Conservation (phyloP, 495 filamentous ascomycete genomes). For the Xylaria longipes region DNA sequence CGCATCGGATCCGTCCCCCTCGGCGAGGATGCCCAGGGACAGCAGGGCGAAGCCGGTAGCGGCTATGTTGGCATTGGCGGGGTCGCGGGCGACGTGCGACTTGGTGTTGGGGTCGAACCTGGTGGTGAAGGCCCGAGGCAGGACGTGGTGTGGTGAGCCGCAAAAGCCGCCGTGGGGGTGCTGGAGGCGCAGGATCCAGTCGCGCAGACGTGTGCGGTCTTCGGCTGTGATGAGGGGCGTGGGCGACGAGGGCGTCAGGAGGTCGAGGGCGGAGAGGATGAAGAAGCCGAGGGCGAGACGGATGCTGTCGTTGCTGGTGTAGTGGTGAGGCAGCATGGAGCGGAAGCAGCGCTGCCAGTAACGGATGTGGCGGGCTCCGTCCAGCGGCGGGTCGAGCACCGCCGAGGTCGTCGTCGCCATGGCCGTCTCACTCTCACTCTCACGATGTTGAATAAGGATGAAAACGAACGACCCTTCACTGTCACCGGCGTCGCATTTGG, state of each 20-base stretch:
- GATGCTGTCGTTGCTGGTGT: constrained; percentile 85
- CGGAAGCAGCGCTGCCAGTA: constrained; percentile 93
- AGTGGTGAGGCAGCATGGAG: constrained; percentile 77
- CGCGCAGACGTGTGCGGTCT: constrained; percentile 44
- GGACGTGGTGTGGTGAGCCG: constrained; percentile 66
- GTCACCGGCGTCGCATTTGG: background rate
- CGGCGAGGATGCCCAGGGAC: constrained; percentile 74
- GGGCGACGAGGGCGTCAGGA: constrained; percentile 44
- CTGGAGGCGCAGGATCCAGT: constrained; percentile 70
- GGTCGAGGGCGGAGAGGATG: constrained; percentile 58
- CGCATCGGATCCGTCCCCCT: constrained; percentile 61
- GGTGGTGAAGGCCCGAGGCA: constrained; percentile 43
- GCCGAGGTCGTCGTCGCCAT: constrained; percentile 33
- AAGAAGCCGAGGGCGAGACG: constrained; percentile 91
- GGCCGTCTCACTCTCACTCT: background rate
- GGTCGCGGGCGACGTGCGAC: constrained; percentile 52
- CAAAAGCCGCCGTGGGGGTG: constrained; percentile 83
- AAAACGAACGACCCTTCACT: background rate
- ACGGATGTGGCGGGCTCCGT: constrained; percentile 77
- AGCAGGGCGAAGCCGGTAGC: constrained; percentile 88
- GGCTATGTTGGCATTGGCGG: constrained; percentile 83
- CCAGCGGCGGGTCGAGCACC: constrained; percentile 55
- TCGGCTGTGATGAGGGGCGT: constrained; percentile 43
- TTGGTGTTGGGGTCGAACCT: constrained; percentile 41
- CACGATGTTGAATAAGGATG: background rate